Conservation (phyloP, 306 rosid genomes). For the Glycine soja region DNA sequence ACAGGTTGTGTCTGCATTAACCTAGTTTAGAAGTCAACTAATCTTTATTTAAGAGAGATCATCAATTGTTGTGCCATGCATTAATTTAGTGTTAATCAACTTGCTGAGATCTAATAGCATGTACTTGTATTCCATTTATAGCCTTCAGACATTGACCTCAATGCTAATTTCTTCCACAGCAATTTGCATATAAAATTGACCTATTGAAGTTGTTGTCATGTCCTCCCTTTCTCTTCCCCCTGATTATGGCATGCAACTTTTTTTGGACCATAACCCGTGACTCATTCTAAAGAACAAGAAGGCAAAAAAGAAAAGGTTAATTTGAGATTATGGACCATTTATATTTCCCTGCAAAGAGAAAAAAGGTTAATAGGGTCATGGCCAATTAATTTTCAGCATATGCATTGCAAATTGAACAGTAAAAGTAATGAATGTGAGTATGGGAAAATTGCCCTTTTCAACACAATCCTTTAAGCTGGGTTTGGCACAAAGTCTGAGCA, state of each 20-base stretch:
- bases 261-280: constrained; percentile 53
- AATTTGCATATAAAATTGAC: constrained; percentile 50
- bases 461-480: constrained; percentile 19
- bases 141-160: constrained; percentile 35
- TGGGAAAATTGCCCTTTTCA: constrained; percentile 35
- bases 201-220: constrained; percentile 40
- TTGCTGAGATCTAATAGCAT: neutral
- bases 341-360: constrained; percentile 39
- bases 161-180: constrained; percentile 42
- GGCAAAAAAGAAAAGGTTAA: constrained; percentile 45
- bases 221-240: constrained; percentile 14
- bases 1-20: constrained; percentile 43
- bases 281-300: constrained; percentile 42
- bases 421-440: constrained; percentile 5
- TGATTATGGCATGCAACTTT: constrained; percentile 41
- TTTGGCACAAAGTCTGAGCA: constrained; percentile 21
- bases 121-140: constrained; percentile 38
- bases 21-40: constrained; percentile 50
- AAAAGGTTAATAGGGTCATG: constrained; percentile 41
- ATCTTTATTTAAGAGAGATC: constrained; percentile 36
- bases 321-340: constrained; percentile 52
- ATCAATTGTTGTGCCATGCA: constrained; percentile 43
- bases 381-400: constrained; percentile 37
- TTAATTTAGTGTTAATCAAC: constrained; percentile 39
- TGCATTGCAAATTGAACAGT: constrained; percentile 21